Conservation (phyloP, 1,284 basidiomycete genomes). For the Naganishia sp. region DNA sequence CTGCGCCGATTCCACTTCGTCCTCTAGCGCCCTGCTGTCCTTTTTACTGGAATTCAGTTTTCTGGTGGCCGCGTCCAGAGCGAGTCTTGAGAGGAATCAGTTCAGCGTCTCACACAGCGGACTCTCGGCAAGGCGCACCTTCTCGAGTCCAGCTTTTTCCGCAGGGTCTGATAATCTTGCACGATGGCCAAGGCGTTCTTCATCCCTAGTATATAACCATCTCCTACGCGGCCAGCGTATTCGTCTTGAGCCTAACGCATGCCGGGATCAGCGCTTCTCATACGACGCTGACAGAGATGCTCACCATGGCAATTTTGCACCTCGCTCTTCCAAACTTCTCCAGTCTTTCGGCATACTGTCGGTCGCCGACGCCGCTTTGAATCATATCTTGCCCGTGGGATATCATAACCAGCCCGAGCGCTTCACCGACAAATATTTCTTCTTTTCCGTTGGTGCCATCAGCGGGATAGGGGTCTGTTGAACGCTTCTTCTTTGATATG, state of each 20-base stretch:
- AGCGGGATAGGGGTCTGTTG: constrained; percentile 49
- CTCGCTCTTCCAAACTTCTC: constrained; percentile 74
- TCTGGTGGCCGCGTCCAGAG: constrained; percentile 72
- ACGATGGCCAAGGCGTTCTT: constrained; percentile 56
- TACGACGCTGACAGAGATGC: constrained; percentile 8
- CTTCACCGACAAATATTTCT: constrained; percentile 65
- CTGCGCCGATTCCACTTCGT: constrained; percentile 69
- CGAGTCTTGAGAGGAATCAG: constrained; percentile 58
- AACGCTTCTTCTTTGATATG: constrained; percentile 48
- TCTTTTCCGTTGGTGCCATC: constrained; percentile 45
- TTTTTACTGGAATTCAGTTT: constrained; percentile 63
- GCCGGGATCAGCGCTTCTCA: neutral
- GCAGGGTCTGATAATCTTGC: constrained; percentile 51
- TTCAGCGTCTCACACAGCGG: constrained; percentile 12
- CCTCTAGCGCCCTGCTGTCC: constrained; percentile 69
- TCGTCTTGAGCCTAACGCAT: constrained; percentile 63
- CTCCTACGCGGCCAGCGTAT: constrained; percentile 67
- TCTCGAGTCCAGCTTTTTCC: constrained; percentile 70
- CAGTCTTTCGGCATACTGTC: constrained; percentile 63
- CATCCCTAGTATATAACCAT: constrained; percentile 69
- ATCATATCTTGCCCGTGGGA: constrained; percentile 74
- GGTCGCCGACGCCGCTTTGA: constrained; percentile 58
- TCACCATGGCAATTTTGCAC: constrained; percentile 71
- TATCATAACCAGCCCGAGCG: constrained; percentile 80
- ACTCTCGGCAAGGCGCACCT: constrained; percentile 56